Evolutionary conservation across 2,329 filamentous ascomycete genomes (phyloP).

Genomic region (Alternaria sp.): DNA sequence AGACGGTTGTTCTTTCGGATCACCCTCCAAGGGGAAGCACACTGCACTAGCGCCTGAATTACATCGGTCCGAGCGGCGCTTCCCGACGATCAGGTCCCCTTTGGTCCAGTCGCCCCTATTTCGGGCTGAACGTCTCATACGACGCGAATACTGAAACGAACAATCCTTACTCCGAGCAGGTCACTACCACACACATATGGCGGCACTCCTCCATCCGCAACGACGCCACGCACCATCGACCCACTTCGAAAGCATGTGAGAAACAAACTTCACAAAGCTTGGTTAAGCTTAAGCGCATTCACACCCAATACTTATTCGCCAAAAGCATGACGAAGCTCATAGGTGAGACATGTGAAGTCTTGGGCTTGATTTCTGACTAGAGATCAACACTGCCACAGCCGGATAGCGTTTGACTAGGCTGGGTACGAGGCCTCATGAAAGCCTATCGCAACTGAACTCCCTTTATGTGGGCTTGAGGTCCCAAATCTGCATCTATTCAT

Average conservation of each 20-base stretch:
- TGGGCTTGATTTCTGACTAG: constrained; percentile 8
- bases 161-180: constrained; percentile 1
- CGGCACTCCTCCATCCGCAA: constrained; percentile 12
- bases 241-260: background rate
- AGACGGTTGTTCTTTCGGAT: constrained; percentile 1
- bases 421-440: background rate
- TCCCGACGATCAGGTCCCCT: constrained; percentile 12
- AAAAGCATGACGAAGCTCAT: constrained; percentile 18
- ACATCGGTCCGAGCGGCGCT: constrained; percentile 17
- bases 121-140: constrained; percentile 7
- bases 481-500: constrained; percentile 1
- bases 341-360: constrained; percentile 29
- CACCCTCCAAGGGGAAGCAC: constrained; percentile 3
- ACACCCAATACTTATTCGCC: constrained; percentile 7
- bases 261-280: constrained; percentile 27
- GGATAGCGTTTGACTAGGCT: background rate
- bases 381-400: constrained; percentile 10
- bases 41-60: constrained; percentile 4
- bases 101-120: constrained; percentile 4
- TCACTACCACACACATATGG: constrained; percentile 5
- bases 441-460: constrained; percentile 4
- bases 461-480: background rate
- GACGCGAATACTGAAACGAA: constrained; percentile 17
- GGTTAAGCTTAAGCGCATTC: constrained; percentile 20
- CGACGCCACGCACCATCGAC: constrained; percentile 2